phyloP scores from a whole-genome alignment of 2,329 filamentous ascomycete species.

The Bisporella sp. region DNA sequence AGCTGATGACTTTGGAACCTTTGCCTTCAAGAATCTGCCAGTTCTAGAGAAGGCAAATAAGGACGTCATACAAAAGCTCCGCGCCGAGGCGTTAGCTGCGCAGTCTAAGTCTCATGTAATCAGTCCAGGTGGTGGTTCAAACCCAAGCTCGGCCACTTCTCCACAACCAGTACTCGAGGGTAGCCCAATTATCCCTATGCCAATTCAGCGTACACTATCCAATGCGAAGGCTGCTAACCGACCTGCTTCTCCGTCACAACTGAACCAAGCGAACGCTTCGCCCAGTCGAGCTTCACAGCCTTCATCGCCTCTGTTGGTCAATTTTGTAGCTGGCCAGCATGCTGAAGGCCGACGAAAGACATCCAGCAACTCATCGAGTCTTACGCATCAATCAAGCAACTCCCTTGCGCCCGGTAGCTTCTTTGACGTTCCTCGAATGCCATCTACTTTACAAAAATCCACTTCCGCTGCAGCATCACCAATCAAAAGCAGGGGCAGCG shows the following conservation, averaged over 20 bases:
- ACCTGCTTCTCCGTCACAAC: conserved; percentile 77
- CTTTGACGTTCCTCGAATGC: conserved; percentile 63
- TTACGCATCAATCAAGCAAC: conserved; percentile 69
- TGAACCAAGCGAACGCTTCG: conserved; percentile 76
- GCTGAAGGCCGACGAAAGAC: conserved; percentile 79
- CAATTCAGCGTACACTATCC: conserved; percentile 75
- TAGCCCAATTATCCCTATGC: conserved; percentile 74
- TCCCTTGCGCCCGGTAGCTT: conserved; percentile 64
- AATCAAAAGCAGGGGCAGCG: conserved; percentile 44
- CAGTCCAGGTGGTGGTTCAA: conserved; percentile 11
- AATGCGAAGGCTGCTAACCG: conserved; percentile 72
- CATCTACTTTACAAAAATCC: conserved; percentile 50
- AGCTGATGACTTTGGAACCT: conserved; percentile 90
- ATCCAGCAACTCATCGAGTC: conserved; percentile 78
- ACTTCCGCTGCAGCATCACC: conserved; percentile 47
- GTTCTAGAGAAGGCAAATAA: conserved; percentile 98
- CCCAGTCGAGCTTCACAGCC: conserved; percentile 79
- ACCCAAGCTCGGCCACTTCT: conserved; percentile 34
- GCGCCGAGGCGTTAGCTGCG: conserved; percentile 76
- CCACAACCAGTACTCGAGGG: conserved; percentile 67
- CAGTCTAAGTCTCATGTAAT: conserved; percentile 42
- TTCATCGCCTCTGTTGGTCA: conserved; percentile 88
- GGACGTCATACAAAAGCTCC: conserved; percentile 93
- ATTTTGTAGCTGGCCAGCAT: conserved; percentile 81
- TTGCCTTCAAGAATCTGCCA: conserved; percentile 94